phyloP scores from a whole-genome alignment of 2,329 filamentous ascomycete species.

The Aspergillus arachidicola region DNA sequence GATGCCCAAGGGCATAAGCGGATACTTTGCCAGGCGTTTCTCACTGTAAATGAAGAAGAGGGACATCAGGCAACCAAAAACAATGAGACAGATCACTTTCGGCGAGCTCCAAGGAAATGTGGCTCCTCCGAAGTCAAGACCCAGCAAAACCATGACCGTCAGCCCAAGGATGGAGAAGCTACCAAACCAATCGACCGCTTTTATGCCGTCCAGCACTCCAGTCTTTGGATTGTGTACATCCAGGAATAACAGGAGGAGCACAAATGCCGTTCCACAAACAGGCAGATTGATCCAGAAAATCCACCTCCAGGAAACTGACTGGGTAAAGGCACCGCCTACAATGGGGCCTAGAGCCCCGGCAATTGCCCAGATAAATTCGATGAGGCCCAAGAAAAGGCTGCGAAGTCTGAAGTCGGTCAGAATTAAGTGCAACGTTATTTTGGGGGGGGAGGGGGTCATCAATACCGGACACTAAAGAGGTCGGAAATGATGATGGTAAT shows the following conservation, averaged over 20 bases:
- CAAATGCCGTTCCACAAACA: slow-evolving; percentile 51
- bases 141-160: slow-evolving; percentile 56
- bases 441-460: not conserved
- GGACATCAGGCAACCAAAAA: slow-evolving; percentile 53
- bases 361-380: slow-evolving; percentile 58
- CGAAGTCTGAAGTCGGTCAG: slow-evolving; percentile 37
- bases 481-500: slow-evolving; percentile 59
- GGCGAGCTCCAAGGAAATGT: slow-evolving; percentile 57
- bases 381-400: slow-evolving; percentile 54
- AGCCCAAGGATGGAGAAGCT: slow-evolving; percentile 54
- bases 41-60: slow-evolving; percentile 64
- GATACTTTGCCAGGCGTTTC: slow-evolving; percentile 63
- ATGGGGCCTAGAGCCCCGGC: slow-evolving; percentile 57
- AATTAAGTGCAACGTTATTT: not conserved
- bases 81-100: slow-evolving; percentile 58
- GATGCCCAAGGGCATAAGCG: slow-evolving; percentile 68
- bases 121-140: slow-evolving; percentile 57
- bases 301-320: slow-evolving; percentile 53
- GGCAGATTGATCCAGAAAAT: slow-evolving; percentile 61
- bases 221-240: slow-evolving; percentile 60
- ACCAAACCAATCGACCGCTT: slow-evolving; percentile 58
- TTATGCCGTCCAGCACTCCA: slow-evolving; percentile 51
- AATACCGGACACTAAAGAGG: slow-evolving; percentile 53
- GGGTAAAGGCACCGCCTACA: slow-evolving; percentile 54
- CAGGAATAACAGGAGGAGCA: slow-evolving; percentile 55